phyloP scores from a whole-genome alignment of 495 filamentous ascomycete genomes.

The Tetracladium marchalianum region DNA sequence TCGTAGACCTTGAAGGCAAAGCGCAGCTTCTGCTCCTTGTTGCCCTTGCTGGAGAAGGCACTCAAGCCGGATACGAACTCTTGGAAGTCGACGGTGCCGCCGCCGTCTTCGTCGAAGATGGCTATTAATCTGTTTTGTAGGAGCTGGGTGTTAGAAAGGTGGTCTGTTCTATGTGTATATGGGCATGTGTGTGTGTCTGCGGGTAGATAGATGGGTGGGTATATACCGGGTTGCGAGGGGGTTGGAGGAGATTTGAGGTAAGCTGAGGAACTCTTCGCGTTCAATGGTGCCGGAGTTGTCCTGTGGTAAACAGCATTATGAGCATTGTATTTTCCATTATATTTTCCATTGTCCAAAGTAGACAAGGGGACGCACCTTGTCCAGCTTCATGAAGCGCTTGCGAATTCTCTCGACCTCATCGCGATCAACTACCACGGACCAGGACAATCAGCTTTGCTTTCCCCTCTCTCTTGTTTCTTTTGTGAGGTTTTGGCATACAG shows the following conservation, averaged over 20 bases:
- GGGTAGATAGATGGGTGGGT: background rate
- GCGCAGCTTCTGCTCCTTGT: constrained; percentile 95
- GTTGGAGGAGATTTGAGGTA: constrained; percentile 97
- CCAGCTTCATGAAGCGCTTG: constrained; percentile 98
- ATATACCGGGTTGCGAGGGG: constrained; percentile 83
- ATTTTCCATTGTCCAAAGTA: background rate
- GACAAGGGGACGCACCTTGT: constrained; percentile 56
- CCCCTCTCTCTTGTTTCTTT: background rate
- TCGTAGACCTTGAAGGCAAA: constrained; percentile 99
- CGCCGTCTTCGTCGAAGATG: constrained; percentile 98
- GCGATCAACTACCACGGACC: constrained; percentile 60
- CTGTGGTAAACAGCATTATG: constrained; percentile 32
- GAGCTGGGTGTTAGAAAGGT: constrained; percentile 1
- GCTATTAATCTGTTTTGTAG: constrained; percentile 76
- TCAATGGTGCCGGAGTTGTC: constrained; percentile 97
- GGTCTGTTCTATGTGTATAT: background rate
- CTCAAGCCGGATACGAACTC: constrained; percentile 95
- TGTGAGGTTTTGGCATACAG: constrained; percentile 48
- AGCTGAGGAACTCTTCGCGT: constrained; percentile 93
- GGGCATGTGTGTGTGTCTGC: background rate
- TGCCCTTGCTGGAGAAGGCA: constrained; percentile 94
- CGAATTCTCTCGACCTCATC: constrained; percentile 92
- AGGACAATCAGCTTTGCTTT: no score
- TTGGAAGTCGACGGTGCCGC: constrained; percentile 96
- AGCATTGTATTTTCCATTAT: background rate